Base-by-base conservation (phyloP, 2,329 filamentous ascomycete genomes). In the Cladosporium halotolerans region DNA sequence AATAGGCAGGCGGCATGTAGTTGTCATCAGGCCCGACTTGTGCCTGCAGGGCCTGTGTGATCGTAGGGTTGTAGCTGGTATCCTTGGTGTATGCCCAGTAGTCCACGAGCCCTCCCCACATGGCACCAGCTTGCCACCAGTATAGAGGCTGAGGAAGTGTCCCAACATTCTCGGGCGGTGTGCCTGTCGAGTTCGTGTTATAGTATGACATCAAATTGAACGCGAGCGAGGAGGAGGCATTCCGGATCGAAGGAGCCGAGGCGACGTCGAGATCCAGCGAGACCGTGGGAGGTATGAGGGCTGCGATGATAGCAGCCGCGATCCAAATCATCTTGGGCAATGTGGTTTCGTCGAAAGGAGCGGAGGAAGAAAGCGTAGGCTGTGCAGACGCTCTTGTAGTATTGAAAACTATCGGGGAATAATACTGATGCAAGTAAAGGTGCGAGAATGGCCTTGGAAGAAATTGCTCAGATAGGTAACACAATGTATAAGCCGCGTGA, bases 81-180 rank as follows among this genome's bases (percentile, higher is more conserved):
- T 79, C 74, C 14, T 70, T 68, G 1, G 73, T 75, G 58, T 77
- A 75, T 19, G 70, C 67, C 60, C 68, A 73, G 63, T 76, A 76
- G 56, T 77, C 74, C 16, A 70, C 55, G 60, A 68, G 59, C 7
- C 62, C 60, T 28, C 62, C 62, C 73, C 62, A 66, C 43, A 68
- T 57, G 4, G 69, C 68, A 14, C 73, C 74, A 2, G 70, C 70
- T 55, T 73, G 68, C 74, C 74, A 76, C 72, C 73, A 77, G 60
- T 76, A 77, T 14, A 71, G 66, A 2, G 74, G 73, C 32, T 65
- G 62, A 4, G 72, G 69, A 40, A 73, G 68, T 41, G 70, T 71
- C 11, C 73, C 75, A 13, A 71, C 54, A 1, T 60, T 57, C 9
- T 57, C 59, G 7, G 60, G 41, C n/a, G 63, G 58, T 11, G 63